Percentiles rank a stretch among this genome's conserved stretches.
Evolutionary conservation across 73 alveolate genomes (phyloP).

Genomic region (Breviolum minutum): DNA sequence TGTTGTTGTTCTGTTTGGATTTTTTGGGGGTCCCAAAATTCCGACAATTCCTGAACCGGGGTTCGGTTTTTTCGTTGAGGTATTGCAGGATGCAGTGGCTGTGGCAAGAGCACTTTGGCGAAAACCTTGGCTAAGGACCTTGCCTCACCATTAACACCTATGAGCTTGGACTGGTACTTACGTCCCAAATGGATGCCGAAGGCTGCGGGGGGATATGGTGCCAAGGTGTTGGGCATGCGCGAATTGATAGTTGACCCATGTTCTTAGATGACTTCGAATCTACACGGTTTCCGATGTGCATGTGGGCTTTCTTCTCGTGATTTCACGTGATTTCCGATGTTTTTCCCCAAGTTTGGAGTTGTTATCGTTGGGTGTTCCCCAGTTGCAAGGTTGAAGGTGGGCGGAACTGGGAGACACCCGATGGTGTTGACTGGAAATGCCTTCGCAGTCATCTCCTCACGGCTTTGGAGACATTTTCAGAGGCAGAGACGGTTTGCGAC

Average conservation of each 20-base stretch:
- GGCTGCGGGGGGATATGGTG: background rate
- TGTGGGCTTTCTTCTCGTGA: too few species aligned
- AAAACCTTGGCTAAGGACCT: constrained; percentile 39
- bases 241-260: background rate
- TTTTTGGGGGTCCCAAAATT: too few species aligned
- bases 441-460: constrained; percentile 1
- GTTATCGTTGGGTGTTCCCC: too few species aligned
- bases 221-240: background rate
- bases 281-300: too few species aligned
- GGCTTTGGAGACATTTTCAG: constrained; percentile 14
- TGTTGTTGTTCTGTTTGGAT: too few species aligned
- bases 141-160: constrained; percentile 44
- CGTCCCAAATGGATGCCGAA: constrained; percentile 73
- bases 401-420: constrained; percentile 72
- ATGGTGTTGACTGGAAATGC: constrained; percentile 30
- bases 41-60: background rate
- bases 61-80: background rate
- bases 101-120: constrained; percentile 83
- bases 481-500: constrained; percentile 9
- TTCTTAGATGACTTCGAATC: too few species aligned
- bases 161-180: constrained; percentile 46
- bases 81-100: constrained; percentile 67
- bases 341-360: too few species aligned
- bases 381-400: constrained; percentile 20
- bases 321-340: too few species aligned